A percentile compares a stretch with the other conserved stretches of the same genome.
Conservation (phyloP, 345 rosid species). For the Aurinia saxatilis region DNA sequence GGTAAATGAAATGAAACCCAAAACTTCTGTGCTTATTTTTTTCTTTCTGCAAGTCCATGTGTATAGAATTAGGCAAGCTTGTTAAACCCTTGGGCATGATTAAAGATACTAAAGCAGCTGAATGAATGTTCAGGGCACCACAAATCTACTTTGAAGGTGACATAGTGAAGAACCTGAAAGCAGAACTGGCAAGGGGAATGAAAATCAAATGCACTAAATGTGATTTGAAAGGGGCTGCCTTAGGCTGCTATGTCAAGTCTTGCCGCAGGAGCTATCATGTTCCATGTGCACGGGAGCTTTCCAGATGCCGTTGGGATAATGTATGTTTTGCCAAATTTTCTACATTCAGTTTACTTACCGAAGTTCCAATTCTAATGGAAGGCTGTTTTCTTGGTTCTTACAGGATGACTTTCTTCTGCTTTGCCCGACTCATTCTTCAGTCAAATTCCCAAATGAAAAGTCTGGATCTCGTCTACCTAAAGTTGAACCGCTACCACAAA, state of each 20-base stretch:
- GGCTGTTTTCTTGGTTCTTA: constrained; percentile 6
- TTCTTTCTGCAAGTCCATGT: not conserved
- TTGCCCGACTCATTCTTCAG: constrained; percentile 66
- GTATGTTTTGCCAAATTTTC: constrained; percentile 28
- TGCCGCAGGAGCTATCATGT: constrained; percentile 75
- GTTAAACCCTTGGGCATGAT: not conserved
- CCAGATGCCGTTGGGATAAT: constrained; percentile 73
- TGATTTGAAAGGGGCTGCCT: constrained; percentile 74
- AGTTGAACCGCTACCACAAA: constrained; percentile 3
- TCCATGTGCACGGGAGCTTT: constrained; percentile 57
- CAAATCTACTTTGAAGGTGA: constrained; percentile 60
- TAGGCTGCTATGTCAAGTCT: constrained; percentile 74
- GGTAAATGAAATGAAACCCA: constrained; percentile 37
- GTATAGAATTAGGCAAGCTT: not conserved
- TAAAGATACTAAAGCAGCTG: not conserved
- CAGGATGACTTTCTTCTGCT: constrained; percentile 68
- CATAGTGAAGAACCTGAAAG: constrained; percentile 54
- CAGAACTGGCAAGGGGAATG: constrained; percentile 68
- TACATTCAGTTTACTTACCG: not conserved
- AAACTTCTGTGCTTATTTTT: not conserved
- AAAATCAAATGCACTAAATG: constrained; percentile 71
- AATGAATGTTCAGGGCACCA: constrained; percentile 61
- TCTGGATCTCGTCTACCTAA: constrained; percentile 1
- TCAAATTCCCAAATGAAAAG: constrained; percentile 63
- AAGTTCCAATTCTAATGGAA: not conserved